Conservation (phyloP, 2,329 filamentous ascomycete genomes). For the Metarhizium brunneum region DNA sequence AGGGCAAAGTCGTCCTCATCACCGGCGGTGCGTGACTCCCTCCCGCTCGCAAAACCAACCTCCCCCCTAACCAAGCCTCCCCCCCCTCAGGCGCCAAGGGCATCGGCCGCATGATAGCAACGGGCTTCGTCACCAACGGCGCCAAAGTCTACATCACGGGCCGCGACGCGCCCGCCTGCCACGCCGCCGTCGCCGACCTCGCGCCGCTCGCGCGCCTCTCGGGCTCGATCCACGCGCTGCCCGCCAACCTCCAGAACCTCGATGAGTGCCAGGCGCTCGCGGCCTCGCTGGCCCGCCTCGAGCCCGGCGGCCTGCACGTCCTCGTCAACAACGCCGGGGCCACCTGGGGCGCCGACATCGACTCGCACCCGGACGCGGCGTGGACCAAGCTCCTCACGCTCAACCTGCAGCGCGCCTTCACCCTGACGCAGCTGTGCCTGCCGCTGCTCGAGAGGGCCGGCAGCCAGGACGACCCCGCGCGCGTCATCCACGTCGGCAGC, state of each 20-base stretch:
- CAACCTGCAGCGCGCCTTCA: conserved; percentile 61
- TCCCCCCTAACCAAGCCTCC: not conserved
- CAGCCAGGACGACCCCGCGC: conserved; percentile 33
- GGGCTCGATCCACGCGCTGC: conserved; percentile 46
- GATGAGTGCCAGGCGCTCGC: conserved; percentile 45
- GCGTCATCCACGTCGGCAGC: conserved; percentile 56
- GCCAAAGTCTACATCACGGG: conserved; percentile 58
- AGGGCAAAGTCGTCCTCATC: conserved; percentile 50
- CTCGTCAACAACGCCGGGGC: conserved; percentile 59
- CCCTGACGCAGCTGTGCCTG: conserved; percentile 51
- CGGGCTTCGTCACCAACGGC: conserved; percentile 56
- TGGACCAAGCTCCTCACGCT: conserved; percentile 54
- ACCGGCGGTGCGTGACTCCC: conserved; percentile 33
- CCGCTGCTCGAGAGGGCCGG: conserved; percentile 46
- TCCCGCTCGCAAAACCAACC: not conserved
- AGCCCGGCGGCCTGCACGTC: conserved; percentile 43
- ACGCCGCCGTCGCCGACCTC: conserved; percentile 44
- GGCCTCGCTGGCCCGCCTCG: conserved; percentile 37
- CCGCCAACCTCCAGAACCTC: conserved; percentile 55
- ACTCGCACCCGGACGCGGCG: conserved; percentile 46
- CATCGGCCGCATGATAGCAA: conserved; percentile 59
- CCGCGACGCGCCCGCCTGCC: conserved; percentile 50
- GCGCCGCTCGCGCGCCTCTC: conserved; percentile 33
- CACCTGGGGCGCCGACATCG: conserved; percentile 53
- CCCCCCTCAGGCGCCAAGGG: conserved; percentile 39